Evolutionary conservation across 805 yeast species (phyloP), one percentile per base, ranked within the genome.

Genomic region (Candida ovalis): DNA sequence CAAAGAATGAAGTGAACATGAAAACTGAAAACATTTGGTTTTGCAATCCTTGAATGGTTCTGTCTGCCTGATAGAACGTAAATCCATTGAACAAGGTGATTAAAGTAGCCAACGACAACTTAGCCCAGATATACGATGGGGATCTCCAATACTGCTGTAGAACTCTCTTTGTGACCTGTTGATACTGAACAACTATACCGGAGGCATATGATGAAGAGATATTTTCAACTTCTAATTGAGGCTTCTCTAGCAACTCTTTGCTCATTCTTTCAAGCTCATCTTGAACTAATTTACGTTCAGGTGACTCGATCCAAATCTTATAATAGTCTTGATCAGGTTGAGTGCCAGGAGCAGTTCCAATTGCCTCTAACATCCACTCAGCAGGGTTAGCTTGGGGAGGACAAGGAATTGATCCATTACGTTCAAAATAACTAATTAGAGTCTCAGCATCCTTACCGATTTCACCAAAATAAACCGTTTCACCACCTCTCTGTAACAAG

Each of bases 321-420:
- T 77, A 72, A 59, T 81, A 84, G 64, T 84, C 84, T 64, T 80
- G 82, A 42, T 71, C 72, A 13, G 87, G 83, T 53, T 80, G 82
- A 27, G 84, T 77, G 41, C 87, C 88, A 6, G 88, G 88, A 28
- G 88, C 88, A 44, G 88, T 88, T 56, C 89, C 88, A 55, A 84
- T 84, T 53, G 80, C 85, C 52, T 84, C 86, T 64, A 88, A 73
- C 94, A 88, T 88, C 92, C 94, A 88, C 69, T 87, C 96, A 13
- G 89, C 90, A 17, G 91, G 91, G 54, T 85, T 85, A 6, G 86
- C 88, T 43, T 74, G 71, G 2, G 71, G 66, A 15, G 89, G 88
- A 68, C 90, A 85, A 46, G 72, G 72, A 23, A 72, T 75, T 23
- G 89, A 80, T 39, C 88, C 88, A 53, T 82, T 62, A 8, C 61